Evolutionary conservation across 345 rosid genomes (phyloP).

Genomic region (Camelina hispida): DNA sequence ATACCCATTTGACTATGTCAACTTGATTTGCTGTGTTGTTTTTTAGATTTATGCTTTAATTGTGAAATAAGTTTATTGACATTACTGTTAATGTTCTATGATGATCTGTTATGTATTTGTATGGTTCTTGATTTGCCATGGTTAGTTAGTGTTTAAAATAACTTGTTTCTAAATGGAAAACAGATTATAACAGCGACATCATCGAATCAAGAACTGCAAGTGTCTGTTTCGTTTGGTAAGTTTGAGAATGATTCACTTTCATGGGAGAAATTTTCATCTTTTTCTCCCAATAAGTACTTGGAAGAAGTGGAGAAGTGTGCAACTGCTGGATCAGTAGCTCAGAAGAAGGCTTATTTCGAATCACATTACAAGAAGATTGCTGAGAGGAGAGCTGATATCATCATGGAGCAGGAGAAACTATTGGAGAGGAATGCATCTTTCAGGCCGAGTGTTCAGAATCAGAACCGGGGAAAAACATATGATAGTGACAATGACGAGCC

Average conservation of each 20-base stretch:
- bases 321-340: conserved; percentile 93
- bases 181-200: conserved; percentile 52
- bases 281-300: conserved; percentile 91
- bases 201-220: conserved; percentile 60
- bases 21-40: conserved; percentile 1
- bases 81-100: conserved; percentile 26
- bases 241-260: conserved; percentile 85
- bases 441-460: conserved; percentile 24
- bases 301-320: conserved; percentile 97
- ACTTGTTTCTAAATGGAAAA: conserved; percentile 31
- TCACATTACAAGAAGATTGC: conserved; percentile 95
- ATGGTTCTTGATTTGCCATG: conserved; percentile 31
- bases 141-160: background rate
- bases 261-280: conserved; percentile 89
- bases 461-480: background rate
- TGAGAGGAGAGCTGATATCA: conserved; percentile 71
- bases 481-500: conserved; percentile 18
- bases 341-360: conserved; percentile 93
- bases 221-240: conserved; percentile 87
- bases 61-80: background rate
- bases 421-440: conserved; percentile 45
- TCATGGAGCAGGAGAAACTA: conserved; percentile 59
- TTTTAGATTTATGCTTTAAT: background rate
- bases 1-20: background rate
- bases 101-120: background rate